phyloP scores from a whole-genome alignment of 164 flowering plant species.

The Chimonanthus salicifolius region DNA sequence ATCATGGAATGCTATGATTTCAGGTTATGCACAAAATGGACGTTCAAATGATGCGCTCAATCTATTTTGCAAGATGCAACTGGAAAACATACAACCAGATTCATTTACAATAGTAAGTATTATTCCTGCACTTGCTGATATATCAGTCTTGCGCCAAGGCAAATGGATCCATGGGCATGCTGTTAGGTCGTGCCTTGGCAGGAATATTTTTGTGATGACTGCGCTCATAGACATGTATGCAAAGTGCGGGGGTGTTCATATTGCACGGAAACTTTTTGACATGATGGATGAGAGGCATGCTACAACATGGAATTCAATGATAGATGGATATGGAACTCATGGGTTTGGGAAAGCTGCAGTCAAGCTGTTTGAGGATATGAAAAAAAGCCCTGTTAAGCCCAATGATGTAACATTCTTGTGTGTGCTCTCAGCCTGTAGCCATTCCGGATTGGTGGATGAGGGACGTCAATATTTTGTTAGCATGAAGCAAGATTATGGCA shows the following conservation, averaged over 20 bases:
- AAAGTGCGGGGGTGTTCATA: slow-evolving; percentile 77
- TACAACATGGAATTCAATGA: slow-evolving; percentile 91
- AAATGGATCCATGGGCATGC: slow-evolving; percentile 82
- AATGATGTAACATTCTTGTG: slow-evolving; percentile 70
- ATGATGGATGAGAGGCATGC: slow-evolving; percentile 66
- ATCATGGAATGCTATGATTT: slow-evolving; percentile 89
- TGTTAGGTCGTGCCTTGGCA: slow-evolving; percentile 47
- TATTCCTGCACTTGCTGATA: slow-evolving; percentile 68
- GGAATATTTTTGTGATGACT: slow-evolving; percentile 62
- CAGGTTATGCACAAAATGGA: slow-evolving; percentile 79
- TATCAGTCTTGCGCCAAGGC: slow-evolving; percentile 59
- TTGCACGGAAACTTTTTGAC: slow-evolving; percentile 73
- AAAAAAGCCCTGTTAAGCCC: slow-evolving; percentile 37
- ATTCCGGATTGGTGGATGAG: slow-evolving; percentile 74
- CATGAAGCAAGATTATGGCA: slow-evolving; percentile 56
- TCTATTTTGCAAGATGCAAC: slow-evolving; percentile 49
- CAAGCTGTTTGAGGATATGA: slow-evolving; percentile 62
- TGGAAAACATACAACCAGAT: slow-evolving; percentile 45
- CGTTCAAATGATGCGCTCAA: slow-evolving; percentile 51
- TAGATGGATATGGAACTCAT: slow-evolving; percentile 90
- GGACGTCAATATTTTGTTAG: slow-evolving; percentile 45
- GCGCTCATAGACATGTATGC: slow-evolving; percentile 93
- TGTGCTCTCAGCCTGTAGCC: slow-evolving; percentile 80
- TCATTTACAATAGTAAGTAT: slow-evolving; percentile 79
- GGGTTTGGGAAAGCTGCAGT: slow-evolving; percentile 62